Conservation (phyloP, 2,329 filamentous ascomycete genomes). For the Samsoniella hepiali region DNA sequence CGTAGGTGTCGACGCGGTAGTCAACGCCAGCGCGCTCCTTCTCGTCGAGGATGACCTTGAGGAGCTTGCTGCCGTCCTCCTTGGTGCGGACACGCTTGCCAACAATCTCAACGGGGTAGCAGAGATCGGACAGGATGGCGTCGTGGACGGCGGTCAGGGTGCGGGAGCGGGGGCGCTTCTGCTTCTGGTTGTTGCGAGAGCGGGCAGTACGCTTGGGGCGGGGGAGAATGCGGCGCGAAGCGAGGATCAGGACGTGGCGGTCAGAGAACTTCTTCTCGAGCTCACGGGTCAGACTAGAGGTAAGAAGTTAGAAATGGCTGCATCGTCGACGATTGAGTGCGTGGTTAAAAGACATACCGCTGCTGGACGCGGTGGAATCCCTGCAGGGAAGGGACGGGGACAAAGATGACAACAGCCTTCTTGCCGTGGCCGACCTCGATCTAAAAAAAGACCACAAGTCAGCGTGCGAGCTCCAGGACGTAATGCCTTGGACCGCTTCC, state of each 20-base stretch:
- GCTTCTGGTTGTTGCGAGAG: constrained; percentile 91
- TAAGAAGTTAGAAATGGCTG: constrained; percentile 24
- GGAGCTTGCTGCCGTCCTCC: constrained; percentile 96
- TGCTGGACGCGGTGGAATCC: constrained; percentile 99
- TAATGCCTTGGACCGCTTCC: constrained; percentile 69
- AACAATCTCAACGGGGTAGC: constrained; percentile 99
- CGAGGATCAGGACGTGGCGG: constrained; percentile 98
- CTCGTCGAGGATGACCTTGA: constrained; percentile 99
- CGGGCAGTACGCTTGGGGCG: constrained; percentile 98
- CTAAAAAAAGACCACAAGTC: constrained; percentile 68
- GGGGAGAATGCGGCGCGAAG: constrained; percentile 96
- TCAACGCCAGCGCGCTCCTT: constrained; percentile 99
- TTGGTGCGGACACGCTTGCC: constrained; percentile 98
- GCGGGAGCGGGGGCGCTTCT: constrained; percentile 97
- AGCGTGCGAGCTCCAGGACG: constrained; percentile 73
- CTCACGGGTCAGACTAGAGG: constrained; percentile 90
- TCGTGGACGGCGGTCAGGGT: constrained; percentile 99
- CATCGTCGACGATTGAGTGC: background rate
- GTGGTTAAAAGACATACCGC: constrained; percentile 60
- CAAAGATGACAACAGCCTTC: constrained; percentile 99
- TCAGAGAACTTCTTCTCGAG: constrained; percentile 99
- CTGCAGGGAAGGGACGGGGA: constrained; percentile 96
- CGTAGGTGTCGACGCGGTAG: constrained; percentile 99
- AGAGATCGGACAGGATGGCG: constrained; percentile 94
- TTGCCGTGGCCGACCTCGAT: constrained; percentile 99